Conservation (phyloP, 352 stramenopile genomes). For the Globisporangium spiculum region DNA sequence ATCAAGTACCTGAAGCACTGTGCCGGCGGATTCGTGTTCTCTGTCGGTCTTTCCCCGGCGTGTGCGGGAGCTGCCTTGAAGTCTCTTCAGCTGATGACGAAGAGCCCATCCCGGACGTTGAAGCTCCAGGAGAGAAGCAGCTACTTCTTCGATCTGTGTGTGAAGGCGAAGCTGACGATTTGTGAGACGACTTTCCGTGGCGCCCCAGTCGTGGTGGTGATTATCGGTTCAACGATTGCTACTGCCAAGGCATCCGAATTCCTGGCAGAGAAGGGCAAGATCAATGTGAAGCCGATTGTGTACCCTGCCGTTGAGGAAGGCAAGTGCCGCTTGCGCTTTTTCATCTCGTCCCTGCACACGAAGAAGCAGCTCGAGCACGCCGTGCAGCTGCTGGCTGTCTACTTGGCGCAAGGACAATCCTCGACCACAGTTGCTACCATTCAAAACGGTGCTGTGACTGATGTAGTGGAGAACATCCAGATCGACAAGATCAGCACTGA, state of each 20-base stretch:
- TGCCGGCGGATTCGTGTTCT: slow-evolving; percentile 76
- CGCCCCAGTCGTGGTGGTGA: slow-evolving; percentile 77
- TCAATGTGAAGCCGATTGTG: slow-evolving; percentile 86
- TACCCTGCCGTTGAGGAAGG: slow-evolving; percentile 83
- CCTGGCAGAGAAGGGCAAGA: slow-evolving; percentile 40
- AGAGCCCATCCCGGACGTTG: slow-evolving; percentile 49
- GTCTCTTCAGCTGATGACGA: slow-evolving; percentile 66
- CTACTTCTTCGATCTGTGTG: slow-evolving; percentile 78
- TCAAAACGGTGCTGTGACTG: not conserved
- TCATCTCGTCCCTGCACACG: slow-evolving; percentile 78
- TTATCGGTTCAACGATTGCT: slow-evolving; percentile 74
- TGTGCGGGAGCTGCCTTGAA: slow-evolving; percentile 66
- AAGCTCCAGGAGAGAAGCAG: slow-evolving; percentile 63
- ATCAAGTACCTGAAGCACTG: slow-evolving; percentile 68
- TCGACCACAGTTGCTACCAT: slow-evolving; percentile 3
- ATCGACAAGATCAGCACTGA: not conserved
- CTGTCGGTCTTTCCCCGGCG: slow-evolving; percentile 65
- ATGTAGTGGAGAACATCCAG: not conserved
- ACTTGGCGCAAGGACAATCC: slow-evolving; percentile 20
- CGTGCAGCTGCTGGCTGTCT: slow-evolving; percentile 37
- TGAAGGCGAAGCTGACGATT: slow-evolving; percentile 60
- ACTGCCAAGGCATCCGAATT: slow-evolving; percentile 72
- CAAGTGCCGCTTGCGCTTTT: slow-evolving; percentile 83
- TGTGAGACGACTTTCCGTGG: slow-evolving; percentile 57
- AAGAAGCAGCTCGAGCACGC: slow-evolving; percentile 65